Evolutionary conservation across 2,329 filamentous ascomycete species (phyloP).

Genomic region (Talaromyces sp.): DNA sequence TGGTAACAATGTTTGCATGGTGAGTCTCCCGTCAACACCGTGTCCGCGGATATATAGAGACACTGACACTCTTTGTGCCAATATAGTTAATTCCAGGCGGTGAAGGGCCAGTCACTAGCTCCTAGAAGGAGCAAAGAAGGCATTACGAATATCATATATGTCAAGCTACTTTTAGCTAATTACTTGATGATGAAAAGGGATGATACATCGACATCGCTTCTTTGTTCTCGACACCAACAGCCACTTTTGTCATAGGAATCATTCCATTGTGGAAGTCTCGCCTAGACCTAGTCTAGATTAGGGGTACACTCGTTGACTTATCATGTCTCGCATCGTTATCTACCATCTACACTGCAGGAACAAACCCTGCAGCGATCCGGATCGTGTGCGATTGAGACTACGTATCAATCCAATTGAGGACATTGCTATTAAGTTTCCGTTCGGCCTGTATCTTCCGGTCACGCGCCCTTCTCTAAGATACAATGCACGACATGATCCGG

Average conservation of each 20-base stretch:
- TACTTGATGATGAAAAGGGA: conserved; percentile 1
- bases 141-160: neutral
- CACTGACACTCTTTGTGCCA: neutral
- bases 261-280: neutral
- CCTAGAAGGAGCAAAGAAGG: conserved; percentile 6
- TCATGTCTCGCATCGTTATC: neutral
- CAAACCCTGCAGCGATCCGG: neutral
- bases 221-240: neutral
- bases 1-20: conserved; percentile 99
- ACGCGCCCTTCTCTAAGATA: neutral
- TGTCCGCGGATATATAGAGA: neutral
- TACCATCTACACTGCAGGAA: neutral
- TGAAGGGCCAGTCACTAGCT: conserved; percentile 55
- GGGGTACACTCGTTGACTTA: neutral
- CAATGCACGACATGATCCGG: neutral
- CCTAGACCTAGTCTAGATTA: neutral
- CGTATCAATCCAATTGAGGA: neutral
- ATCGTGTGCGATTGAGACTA: neutral
- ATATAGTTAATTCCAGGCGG: conserved; percentile 73
- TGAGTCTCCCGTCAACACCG: conserved; percentile 40
- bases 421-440: neutral
- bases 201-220: neutral
- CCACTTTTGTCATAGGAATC: neutral
- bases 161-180: conserved; percentile 3
- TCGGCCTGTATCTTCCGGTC: neutral